Evolutionary conservation across 345 rosid species (phyloP), one percentile per base, ranked within the genome.

Genomic region (Durio zibethinus): DNA sequence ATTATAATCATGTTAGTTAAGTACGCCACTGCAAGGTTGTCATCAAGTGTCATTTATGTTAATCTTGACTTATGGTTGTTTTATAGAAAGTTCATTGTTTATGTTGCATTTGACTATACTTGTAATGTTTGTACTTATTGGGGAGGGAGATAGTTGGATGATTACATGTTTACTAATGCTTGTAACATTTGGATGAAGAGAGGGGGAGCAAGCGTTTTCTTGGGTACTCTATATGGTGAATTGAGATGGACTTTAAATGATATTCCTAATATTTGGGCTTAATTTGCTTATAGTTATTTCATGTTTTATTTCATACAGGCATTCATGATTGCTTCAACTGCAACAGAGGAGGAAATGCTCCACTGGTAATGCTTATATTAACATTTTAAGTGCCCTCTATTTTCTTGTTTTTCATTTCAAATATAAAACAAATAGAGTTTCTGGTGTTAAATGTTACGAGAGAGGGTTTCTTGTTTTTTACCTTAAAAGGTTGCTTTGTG

Each of bases 241-340:
- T 25, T 3, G 48, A 21, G 53, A 25, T 25, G 21, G 18, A 68
- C 73, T 45, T 27, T 47, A 69, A 47, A 69, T 48, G 42, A 18
- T 70, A 18, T 5, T 43, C 25, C 8, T 31, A 11, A 29, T 47
- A 21, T 62, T 50, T 74, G 67, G 29, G 57, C 63, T 38, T 40
- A 72, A 75, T 76, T 66, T 63, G 62, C 78, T 76, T 38, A 83
- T 76, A 29, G 27, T 64, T 72, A 68, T 74, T 74, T 81, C 47
- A 48, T 82, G 20, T 76, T 76, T 63, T 33, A 79, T 77, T 78
- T 36, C 76, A 78, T 43, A 74, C 91, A 96, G 99, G 99, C 98
- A 69, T 96, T 96, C 86, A 96, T 96, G 76, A 96, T 92, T 89
- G 99, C 98, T 79, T 94, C 99, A 80, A 96, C 95, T 8, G 99